Conservation (phyloP, 805 yeast species). For the Geotrichum ghanense region DNA sequence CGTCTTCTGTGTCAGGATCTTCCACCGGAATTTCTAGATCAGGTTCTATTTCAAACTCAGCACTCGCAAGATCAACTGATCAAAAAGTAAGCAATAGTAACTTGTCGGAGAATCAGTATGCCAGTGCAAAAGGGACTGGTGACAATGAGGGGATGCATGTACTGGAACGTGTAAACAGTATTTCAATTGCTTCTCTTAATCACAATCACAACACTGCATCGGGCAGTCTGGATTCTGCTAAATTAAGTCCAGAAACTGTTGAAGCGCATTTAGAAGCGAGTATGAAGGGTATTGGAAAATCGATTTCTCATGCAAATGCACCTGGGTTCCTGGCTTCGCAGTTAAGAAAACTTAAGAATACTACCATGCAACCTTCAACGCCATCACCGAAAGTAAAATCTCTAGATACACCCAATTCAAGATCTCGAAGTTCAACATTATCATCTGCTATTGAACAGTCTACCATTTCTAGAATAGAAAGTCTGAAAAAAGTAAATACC, state of each 20-base stretch:
- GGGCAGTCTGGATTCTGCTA: neutral
- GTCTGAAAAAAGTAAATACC: neutral
- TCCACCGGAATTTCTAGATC: neutral
- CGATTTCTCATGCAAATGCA: neutral
- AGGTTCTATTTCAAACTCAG: neutral
- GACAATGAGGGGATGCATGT: no score
- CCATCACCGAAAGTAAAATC: no score
- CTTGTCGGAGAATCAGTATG: no score
- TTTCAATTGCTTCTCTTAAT: neutral
- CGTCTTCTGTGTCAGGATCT: neutral
- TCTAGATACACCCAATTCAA: no score
- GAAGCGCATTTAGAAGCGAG: neutral
- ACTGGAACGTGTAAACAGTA: neutral
- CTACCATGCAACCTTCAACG: no score
- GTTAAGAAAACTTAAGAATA: neutral
- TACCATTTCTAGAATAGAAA: neutral
- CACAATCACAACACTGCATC: neutral
- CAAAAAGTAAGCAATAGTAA: neutral
- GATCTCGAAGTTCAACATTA: no score
- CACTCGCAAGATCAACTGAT: neutral
- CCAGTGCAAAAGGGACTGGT: no score
- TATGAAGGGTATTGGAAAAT: neutral
- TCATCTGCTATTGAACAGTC: no score
- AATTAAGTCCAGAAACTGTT: neutral
- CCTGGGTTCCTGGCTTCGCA: neutral